Evolutionary conservation across 805 yeast species (phyloP), one percentile per base, ranked within the genome.

Genomic region (Ogataea nitratoaversa): DNA sequence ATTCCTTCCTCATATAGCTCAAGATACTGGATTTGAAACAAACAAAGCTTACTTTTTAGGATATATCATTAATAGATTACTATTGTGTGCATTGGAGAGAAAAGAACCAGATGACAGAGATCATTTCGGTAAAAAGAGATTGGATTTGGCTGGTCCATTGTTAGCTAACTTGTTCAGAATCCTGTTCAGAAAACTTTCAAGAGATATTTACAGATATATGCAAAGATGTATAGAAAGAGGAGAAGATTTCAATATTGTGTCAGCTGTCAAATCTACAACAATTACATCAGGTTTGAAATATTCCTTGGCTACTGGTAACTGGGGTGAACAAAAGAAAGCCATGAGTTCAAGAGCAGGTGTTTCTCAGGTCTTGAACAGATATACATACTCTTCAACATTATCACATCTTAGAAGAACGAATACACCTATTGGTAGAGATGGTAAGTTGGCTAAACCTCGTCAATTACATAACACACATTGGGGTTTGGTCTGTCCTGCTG

Each of bases 241-340:
- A 65, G 88, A 88, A 65, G 99, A 91, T 63, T 93, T 93, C 74
- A 91, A 91, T 62, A 77, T 93, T 70, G 89, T 95, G 38, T 77
- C 93, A 58, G 99, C 99, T 30, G 97, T 93, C 52, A 91, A 93
- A 70, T 88, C 97, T 14, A 90, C 90, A 53, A 93, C 98, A 3
- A 88, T 93, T 55, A 93, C 99, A 29, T 91, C 95, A 46, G 99
- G 99, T 62, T 77, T 93, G 66, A 86, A 95, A 62, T 93, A 93
- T 67, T 93, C 99, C 30, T 74, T 93, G 59, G 99, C 99, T 40
- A 93, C 99, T 13, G 99, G 99, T 74, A 93, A 93, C 71, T 93
- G 99, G 99, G 99, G 99, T 71, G 99, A 93, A 67, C 99, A 93
- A 65, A 91, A 90, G 82, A 93, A 93, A 66, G 97, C 98, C 12